A percentile compares a stretch with the other conserved stretches of the same genome.
These are phyloP conservation scores for Bauhinia variegata DNA, from an alignment of 306 rosid species.

Conservation along the genomic window DNA sequence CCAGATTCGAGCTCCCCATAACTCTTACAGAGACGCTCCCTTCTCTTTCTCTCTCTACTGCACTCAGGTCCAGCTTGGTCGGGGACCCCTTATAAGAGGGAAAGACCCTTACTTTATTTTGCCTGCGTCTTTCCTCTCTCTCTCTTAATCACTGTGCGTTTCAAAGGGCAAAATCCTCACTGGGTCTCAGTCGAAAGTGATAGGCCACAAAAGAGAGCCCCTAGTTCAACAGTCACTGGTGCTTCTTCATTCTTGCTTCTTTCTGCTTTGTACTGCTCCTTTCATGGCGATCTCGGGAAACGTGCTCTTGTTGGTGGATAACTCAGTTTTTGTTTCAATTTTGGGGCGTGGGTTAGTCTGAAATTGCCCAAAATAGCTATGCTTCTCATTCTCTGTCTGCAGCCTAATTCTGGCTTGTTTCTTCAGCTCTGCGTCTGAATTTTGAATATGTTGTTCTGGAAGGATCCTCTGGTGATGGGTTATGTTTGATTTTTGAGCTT, in stretches of 20 bases:
- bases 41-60: conserved; percentile 43
- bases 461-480: conserved; percentile 31
- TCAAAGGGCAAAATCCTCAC: conserved; percentile 47
- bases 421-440: conserved; percentile 9
- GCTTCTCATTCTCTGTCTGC: background rate
- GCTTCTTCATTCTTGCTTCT: conserved; percentile 28
- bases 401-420: background rate
- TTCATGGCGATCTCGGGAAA: conserved; percentile 56
- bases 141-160: conserved; percentile 34
- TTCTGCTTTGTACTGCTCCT: conserved; percentile 23
- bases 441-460: conserved; percentile 14
- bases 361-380: background rate
- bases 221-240: conserved; percentile 41
- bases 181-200: conserved; percentile 61
- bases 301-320: conserved; percentile 23
- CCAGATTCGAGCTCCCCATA: conserved; percentile 16
- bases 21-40: conserved; percentile 33
- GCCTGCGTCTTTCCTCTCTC: conserved; percentile 30
- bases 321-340: conserved; percentile 26
- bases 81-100: conserved; percentile 63
- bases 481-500: conserved; percentile 38
- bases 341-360: conserved; percentile 10
- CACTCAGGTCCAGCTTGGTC: conserved; percentile 62
- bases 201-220: conserved; percentile 51
- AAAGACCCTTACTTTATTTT: conserved; percentile 33